phyloP scores from a whole-genome alignment of 1,139 yeast genomes.

The Hyphopichia fennica region DNA sequence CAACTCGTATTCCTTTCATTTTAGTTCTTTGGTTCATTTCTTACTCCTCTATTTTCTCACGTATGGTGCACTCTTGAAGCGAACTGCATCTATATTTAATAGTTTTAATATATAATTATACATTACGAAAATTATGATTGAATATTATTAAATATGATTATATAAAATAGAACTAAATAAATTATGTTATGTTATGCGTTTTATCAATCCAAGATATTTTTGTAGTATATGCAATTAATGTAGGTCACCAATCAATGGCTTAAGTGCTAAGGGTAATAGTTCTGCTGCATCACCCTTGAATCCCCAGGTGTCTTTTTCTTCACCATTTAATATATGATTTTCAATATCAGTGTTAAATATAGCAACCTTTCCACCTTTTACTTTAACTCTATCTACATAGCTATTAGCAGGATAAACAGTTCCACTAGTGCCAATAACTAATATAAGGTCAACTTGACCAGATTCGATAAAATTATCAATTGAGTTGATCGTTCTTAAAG shows the following conservation, averaged over 20 bases:
- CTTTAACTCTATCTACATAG: conserved; percentile 72
- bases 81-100: no score
- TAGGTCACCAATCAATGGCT: conserved; percentile 41
- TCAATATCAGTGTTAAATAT: conserved; percentile 74
- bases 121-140: no score
- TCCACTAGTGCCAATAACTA: conserved; percentile 85
- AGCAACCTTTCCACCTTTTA: conserved; percentile 80
- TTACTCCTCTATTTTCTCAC: background rate
- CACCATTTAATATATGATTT: conserved; percentile 37
- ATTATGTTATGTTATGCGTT: background rate
- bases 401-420: conserved; percentile 91
- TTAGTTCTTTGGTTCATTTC: background rate
- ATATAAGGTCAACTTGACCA: conserved; percentile 62
- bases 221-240: conserved; percentile 1
- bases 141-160: no score
- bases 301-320: conserved; percentile 58
- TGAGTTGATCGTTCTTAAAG: conserved; percentile 57
- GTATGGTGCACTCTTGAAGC: no score
- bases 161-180: background rate
- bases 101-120: no score
- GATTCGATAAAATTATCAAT: conserved; percentile 73
- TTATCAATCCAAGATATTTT: background rate
- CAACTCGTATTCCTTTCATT: background rate
- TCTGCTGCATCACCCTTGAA: conserved; percentile 82
- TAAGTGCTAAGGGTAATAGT: conserved; percentile 64